Percentiles rank a stretch among this genome's conserved stretches.
Evolutionary conservation across 345 rosid species (phyloP).

Genomic region (Hibiscus tridactylites): DNA sequence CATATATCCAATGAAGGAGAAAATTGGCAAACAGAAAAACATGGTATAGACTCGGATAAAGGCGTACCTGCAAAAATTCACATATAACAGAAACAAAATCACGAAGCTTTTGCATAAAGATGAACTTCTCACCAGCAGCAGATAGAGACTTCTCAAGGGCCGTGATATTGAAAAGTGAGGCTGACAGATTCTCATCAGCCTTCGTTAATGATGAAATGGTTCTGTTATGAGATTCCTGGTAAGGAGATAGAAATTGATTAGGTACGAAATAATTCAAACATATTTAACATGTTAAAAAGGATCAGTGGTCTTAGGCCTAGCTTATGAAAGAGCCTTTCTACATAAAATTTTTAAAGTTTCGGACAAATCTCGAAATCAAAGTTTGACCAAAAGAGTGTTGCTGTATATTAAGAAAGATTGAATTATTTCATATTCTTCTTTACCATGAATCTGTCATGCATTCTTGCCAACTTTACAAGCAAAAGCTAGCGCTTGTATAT

Average conservation of each 20-base stretch:
- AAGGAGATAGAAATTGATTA: conserved; percentile 13
- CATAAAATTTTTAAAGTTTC: not conserved
- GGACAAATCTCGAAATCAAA: not conserved
- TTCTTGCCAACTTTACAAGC: not conserved
- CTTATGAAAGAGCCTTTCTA: not conserved
- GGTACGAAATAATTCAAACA: not conserved
- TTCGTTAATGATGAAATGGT: conserved; percentile 49
- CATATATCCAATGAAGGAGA: not conserved
- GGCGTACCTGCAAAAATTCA: conserved; percentile 93
- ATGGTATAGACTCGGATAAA: conserved; percentile 25
- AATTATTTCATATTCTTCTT: not conserved
- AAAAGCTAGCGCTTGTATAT: not conserved
- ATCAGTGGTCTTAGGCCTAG: no score
- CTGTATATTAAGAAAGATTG: not conserved
- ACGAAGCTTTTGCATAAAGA: conserved; percentile 98
- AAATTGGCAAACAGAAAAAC: conserved; percentile 10
- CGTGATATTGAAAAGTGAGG: conserved; percentile 67
- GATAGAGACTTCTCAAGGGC: conserved; percentile 65
- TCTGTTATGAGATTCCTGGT: conserved; percentile 25
- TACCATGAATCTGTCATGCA: not conserved
- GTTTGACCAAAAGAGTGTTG: no score
- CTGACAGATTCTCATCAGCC: conserved; percentile 20
- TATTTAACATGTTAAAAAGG: no score
- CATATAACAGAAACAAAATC: conserved; percentile 90
- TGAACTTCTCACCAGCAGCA: conserved; percentile 95